Base-by-base conservation (phyloP, 2,329 filamentous ascomycete species). In the Microdochium nivale region DNA sequence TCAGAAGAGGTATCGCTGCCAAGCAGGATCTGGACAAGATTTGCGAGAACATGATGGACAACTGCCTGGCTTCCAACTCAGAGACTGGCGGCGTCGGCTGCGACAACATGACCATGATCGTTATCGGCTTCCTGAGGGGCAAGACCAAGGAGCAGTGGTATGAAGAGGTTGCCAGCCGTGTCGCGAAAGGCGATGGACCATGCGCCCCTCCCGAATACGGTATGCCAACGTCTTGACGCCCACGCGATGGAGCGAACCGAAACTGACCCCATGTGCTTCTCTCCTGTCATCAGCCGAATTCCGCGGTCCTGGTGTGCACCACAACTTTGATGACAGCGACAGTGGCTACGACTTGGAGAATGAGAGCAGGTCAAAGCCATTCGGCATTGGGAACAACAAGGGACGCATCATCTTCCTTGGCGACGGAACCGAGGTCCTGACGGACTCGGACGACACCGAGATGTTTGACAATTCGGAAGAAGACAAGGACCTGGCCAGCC, bases 1-100 rank as follows among this genome's bases (percentile, higher is more conserved):
- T 97, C 58, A 83, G 94, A 68, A 87, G 94, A 66, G 94, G 94
- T 52, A 96, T 99, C 68, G 92, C 90, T 49, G 91, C 91, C 49
- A 96, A 96, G 77, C 94, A 99, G 73, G 88, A 95, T 49, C 81
- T 99, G 49, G 84, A 91, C 52, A 88, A 88, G 68, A 97, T 99
- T 64, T 97, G 92, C 70, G 94, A 99, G 74, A 99, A 99, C 75
- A 96, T 99, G 90, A 99, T 99, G 94, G 92, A 99, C 77, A 99
- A 97, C 76, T 99, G 94, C 68, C 79, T 99, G 58, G 91, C 94
- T 40, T 95, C 91, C 55, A 97, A 95, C 80, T 96, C 91, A 59
- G 94, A 99, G 73, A 96, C 92, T 30, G 94, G 94, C 51, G 94
- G 94, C 57, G 92, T 99, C 55, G 94, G 94, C 55, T 99, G 94